Percentiles rank a stretch among this genome's conserved stretches.
Evolutionary conservation across 176 grass and related monocot species (phyloP).

Genomic region (Luzula sylvatica): DNA sequence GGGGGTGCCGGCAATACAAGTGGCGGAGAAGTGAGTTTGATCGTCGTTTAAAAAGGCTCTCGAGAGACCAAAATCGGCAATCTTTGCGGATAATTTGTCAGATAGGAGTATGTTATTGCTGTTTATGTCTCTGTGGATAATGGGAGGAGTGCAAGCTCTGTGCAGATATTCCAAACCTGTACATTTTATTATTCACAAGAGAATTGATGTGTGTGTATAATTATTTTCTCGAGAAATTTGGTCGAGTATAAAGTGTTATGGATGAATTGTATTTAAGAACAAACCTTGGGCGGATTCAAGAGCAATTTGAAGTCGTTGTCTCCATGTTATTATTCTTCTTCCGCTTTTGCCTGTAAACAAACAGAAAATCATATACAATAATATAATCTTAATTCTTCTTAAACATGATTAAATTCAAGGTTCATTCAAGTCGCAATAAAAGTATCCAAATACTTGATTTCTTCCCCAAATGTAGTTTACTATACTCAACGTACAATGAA

Average conservation of each 20-base stretch:
- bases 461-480: slow-evolving; percentile 29
- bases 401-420: slow-evolving; percentile 82
- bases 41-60: slow-evolving; percentile 1
- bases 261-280: no score
- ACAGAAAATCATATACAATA: not conserved
- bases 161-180: slow-evolving; percentile 28
- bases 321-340: not conserved
- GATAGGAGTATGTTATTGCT: slow-evolving; percentile 19
- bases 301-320: slow-evolving; percentile 4
- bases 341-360: not conserved
- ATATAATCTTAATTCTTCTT: slow-evolving; percentile 23
- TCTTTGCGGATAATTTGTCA: slow-evolving; percentile 8
- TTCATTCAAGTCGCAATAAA: slow-evolving; percentile 76
- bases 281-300: slow-evolving; percentile 13
- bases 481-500: not conserved
- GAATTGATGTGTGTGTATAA: not conserved
- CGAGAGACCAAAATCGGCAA: slow-evolving; percentile 26
- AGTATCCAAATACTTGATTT: slow-evolving; percentile 37
- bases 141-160: slow-evolving; percentile 17
- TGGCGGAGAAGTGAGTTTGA: slow-evolving; percentile 16
- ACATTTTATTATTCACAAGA: not conserved
- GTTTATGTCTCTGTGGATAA: slow-evolving; percentile 28
- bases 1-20: slow-evolving; percentile 18
- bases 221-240: no score
- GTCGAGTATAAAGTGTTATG: not conserved